These are phyloP conservation scores for Chrysanthemum seticuspe DNA, from an alignment of 129 eudicot genomes.

Conservation along the genomic window DNA sequence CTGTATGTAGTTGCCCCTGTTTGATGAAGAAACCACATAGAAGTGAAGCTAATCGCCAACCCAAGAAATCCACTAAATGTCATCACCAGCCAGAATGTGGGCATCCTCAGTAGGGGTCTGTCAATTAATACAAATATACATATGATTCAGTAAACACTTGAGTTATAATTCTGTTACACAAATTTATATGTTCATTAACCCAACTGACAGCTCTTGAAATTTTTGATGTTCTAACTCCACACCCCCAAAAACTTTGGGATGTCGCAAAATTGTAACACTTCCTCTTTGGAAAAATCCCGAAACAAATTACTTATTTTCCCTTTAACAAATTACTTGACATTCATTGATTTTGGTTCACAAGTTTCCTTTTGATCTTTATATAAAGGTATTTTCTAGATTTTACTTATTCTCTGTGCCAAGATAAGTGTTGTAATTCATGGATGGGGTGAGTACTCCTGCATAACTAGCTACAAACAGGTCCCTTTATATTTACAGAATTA, in stretches of 20 bases:
- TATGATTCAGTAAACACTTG: slow-evolving; percentile 9
- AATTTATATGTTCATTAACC: neutral
- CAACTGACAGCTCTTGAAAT: neutral
- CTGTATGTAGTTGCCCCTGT: slow-evolving; percentile 98
- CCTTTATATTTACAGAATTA: neutral
- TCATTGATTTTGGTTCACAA: neutral
- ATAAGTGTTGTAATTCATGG: neutral
- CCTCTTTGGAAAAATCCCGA: neutral
- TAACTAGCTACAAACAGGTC: neutral
- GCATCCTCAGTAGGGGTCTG: slow-evolving; percentile 87
- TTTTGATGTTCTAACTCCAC: neutral
- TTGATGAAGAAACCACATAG: slow-evolving; percentile 99
- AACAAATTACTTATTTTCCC: slow-evolving; percentile 1
- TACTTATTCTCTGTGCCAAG: neutral
- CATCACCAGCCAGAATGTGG: slow-evolving; percentile 92
- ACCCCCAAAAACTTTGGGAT: neutral
- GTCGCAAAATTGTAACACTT: neutral
- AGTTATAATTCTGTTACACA: neutral
- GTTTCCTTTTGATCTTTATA: neutral
- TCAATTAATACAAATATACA: slow-evolving; percentile 18
- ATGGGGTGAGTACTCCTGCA: neutral
- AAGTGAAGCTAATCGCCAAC: slow-evolving; percentile 93
- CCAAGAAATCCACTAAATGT: slow-evolving; percentile 95
- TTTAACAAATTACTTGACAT: neutral
- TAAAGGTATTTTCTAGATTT: neutral